Evolutionary conservation across 2,329 filamentous ascomycete genomes (phyloP).

Genomic region (Penicillium nordicum): DNA sequence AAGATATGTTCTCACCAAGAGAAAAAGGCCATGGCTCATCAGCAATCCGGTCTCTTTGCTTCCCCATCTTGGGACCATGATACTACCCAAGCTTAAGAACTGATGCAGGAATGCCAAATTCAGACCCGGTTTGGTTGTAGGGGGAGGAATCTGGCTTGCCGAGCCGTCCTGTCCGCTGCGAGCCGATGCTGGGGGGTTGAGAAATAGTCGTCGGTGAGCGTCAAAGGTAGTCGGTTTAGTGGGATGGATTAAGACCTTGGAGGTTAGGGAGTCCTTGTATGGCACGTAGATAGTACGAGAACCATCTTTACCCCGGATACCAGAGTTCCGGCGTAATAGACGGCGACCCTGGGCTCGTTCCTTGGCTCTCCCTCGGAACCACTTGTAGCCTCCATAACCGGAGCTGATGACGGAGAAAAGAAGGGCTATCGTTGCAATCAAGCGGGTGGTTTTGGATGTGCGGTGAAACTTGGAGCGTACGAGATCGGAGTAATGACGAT

Average conservation of each 20-base stretch:
- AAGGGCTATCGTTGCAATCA: slow-evolving; percentile 73
- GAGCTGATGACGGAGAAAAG: slow-evolving; percentile 73
- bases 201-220: slow-evolving; percentile 86
- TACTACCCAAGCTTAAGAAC: slow-evolving; percentile 91
- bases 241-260: slow-evolving; percentile 84
- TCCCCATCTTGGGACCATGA: slow-evolving; percentile 93
- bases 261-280: slow-evolving; percentile 70
- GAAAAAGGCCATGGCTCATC: slow-evolving; percentile 81
- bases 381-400: slow-evolving; percentile 73
- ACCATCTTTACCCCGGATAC: slow-evolving; percentile 88
- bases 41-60: slow-evolving; percentile 93
- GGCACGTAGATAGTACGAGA: slow-evolving; percentile 93
- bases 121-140: slow-evolving; percentile 87
- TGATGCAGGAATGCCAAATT: slow-evolving; percentile 97
- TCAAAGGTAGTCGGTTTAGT: slow-evolving; percentile 95
- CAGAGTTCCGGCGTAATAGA: slow-evolving; percentile 86
- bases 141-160: slow-evolving; percentile 67
- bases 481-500: slow-evolving; percentile 49
- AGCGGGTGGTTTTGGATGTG: slow-evolving; percentile 67
- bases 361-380: slow-evolving; percentile 68
- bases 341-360: slow-evolving; percentile 80
- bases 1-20: slow-evolving; percentile 89
- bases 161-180: slow-evolving; percentile 66
- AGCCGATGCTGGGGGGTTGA: slow-evolving; percentile 82
- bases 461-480: slow-evolving; percentile 53